Evolutionary conservation across 306 rosid genomes (phyloP), one percentile per base, ranked within the genome.

Genomic region (Ceratonia siliqua): DNA sequence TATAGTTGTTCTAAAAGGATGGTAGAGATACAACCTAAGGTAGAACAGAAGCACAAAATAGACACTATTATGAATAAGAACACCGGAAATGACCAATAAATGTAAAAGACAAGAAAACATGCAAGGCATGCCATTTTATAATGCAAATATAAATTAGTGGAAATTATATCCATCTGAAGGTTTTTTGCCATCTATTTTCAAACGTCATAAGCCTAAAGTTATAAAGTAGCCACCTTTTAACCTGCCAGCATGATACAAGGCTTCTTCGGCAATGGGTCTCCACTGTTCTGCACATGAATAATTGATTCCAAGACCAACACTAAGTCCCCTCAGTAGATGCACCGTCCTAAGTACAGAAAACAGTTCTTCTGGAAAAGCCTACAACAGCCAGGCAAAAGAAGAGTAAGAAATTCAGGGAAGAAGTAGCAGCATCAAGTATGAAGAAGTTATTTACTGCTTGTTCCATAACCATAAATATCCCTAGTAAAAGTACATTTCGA

Each of bases 251-350:
- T 27, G 82, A 72, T 11, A 76, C 79, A 91, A 74, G 73, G 94
- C 97, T 90, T 92, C 99, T 83, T 90, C 95, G 15, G 96, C 99
- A 54, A 94, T 74, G 68, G 99, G 92, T 74, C 89, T 83, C 99
- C 99, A 94, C 72, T 94, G 97, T 85, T 94, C 95, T 0, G 99
- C 95, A 63, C 97, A 92, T 35, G 99, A 94, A 84, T 87, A 90
- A 78, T 94, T 92, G 89, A 94, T 86, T 84, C 97, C 97, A 27
- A 94, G 86, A 68, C 99, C 99, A 73, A 92, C 96, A 8, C 97
- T 94, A 41, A 94, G 93, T 76, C 99, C 99, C 84, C 99, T 90
- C 73, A 92, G 84, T 33, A 94, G 91, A 78, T 87, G 99, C 53
- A 94, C 97, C 0, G 97, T 94, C 75, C 97, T 84, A 72, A 94